Conservation (phyloP, 306 rosid genomes). For the Gastrolobium villosum region DNA sequence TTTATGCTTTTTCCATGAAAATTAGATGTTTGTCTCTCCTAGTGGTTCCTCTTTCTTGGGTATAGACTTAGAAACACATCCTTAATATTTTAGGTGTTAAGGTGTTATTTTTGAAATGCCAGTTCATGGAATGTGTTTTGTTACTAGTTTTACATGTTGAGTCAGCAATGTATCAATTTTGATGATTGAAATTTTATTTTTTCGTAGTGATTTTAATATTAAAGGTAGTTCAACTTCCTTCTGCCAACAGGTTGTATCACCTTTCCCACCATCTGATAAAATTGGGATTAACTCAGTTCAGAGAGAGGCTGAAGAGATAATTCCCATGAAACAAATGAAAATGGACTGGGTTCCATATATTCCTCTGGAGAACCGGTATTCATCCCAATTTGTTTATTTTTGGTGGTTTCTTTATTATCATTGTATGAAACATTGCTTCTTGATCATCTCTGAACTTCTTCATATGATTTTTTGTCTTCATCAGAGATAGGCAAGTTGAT, state of each 20-base stretch:
- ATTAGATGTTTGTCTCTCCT: neutral
- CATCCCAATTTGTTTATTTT: slow-evolving; percentile 33
- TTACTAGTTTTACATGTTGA: slow-evolving; percentile 22
- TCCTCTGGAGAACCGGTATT: slow-evolving; percentile 71
- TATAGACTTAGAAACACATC: neutral
- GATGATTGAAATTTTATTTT: neutral
- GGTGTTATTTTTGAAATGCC: neutral
- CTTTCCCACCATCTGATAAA: slow-evolving; percentile 90
- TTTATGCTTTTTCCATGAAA: neutral
- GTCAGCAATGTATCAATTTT: slow-evolving; percentile 1
- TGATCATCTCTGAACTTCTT: slow-evolving; percentile 38
- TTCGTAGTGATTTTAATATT: neutral
- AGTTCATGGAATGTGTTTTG: neutral
- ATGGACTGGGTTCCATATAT: slow-evolving; percentile 98
- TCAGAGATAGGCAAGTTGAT: slow-evolving; percentile 80
- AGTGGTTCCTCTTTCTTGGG: neutral
- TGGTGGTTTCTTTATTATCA: slow-evolving; percentile 20
- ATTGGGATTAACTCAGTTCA: slow-evolving; percentile 94
- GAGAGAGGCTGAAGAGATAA: slow-evolving; percentile 86
- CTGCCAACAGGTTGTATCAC: slow-evolving; percentile 71
- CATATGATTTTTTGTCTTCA: slow-evolving; percentile 43
- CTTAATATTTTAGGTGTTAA: neutral
- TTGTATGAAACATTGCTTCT: slow-evolving; percentile 24
- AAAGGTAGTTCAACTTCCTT: slow-evolving; percentile 19
- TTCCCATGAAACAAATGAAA: slow-evolving; percentile 98